Evolutionary conservation across 495 filamentous ascomycete species (phyloP), one percentile per base, ranked within the genome.

Genomic region (Staphylotrichum tortipilum): DNA sequence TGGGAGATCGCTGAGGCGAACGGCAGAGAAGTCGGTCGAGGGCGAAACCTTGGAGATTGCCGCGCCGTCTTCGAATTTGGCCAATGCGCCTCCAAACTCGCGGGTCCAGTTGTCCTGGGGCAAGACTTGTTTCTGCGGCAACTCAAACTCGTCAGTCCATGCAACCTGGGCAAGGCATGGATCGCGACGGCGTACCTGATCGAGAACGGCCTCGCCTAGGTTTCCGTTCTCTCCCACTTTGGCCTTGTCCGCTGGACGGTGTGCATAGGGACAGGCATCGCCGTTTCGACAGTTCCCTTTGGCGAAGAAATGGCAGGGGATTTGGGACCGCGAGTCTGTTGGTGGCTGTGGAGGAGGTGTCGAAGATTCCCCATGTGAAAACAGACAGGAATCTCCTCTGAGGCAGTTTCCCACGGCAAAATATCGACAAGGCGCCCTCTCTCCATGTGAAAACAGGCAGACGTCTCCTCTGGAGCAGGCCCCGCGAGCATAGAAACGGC

Each of bases 31-130:
- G 44, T 68, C 66, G 10, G 61, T 46, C 7, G 41, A 40, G 12
- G 63, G 39, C 1, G 57, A 56, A 0, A 61, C 40, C 36, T 61
- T 61, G 10, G 38, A 31, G 14, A 67, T 49, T 1, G 24, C 39
- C 0, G 60, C 61, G 5, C 67, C 67, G n/a, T 53, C 54, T 5
- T 50, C 56, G 18, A 68, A 68, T 12, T 56, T 43, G 12, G 57
- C 60, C 15, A 55, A 17, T 4, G 57, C 58, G n/a, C 65, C 65
- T 4, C 42, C 28, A 8, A 68, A 42, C 23, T 54, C 44, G 3
- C 58, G 52, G 22, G 47, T 40, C 49, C 55, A 58, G 26, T 42
- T 24, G 31, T 61, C 58, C 39, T 9, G 44, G 8, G 4, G n/a
- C n/a, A n/a, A 28, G 10, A 35, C 11, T 31, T 47, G 43, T 11